Conservation (phyloP, 1,284 basidiomycete species). For the Rhodotorula sp. region DNA sequence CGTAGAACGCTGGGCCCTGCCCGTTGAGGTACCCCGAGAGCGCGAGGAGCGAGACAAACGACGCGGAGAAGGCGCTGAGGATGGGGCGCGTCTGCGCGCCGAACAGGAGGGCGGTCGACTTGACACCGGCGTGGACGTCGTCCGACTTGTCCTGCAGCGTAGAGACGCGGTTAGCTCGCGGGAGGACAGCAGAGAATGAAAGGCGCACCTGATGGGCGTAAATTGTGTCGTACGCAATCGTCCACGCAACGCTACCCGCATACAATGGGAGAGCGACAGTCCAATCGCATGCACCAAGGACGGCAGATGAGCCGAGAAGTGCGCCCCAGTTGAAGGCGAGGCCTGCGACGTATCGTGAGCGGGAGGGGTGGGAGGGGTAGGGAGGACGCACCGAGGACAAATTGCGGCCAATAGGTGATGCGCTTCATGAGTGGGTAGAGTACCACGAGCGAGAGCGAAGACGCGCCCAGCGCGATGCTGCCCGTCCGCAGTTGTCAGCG, state of each 20-base stretch:
- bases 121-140: constrained; percentile 85
- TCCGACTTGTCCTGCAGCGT: constrained; percentile 81
- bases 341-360: constrained; percentile 58
- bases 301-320: constrained; percentile 92
- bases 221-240: constrained; percentile 94
- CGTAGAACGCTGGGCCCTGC: constrained; percentile 76
- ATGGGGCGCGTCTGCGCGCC: constrained; percentile 73
- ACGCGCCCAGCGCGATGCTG: constrained; percentile 88
- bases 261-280: constrained; percentile 82
- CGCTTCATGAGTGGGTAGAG: constrained; percentile 98
- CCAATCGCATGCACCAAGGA: constrained; percentile 82
- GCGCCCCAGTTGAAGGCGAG: constrained; percentile 98
- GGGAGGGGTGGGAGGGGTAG: too few species aligned
- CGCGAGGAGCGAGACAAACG: constrained; percentile 72
- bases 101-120: constrained; percentile 91
- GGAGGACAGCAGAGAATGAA: too few species aligned
- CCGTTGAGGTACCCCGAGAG: constrained; percentile 77
- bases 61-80: constrained; percentile 70
- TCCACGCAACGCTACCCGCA: constrained; percentile 86
- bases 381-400: constrained; percentile 72
- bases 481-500: neutral
- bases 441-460: constrained; percentile 81
- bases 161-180: neutral
- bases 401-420: constrained; percentile 94
- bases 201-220: constrained; percentile 92